Evolutionary conservation across 2,329 filamentous ascomycete genomes (phyloP), one percentile per base, ranked within the genome.

Genomic region (Fusarium sp.): DNA sequence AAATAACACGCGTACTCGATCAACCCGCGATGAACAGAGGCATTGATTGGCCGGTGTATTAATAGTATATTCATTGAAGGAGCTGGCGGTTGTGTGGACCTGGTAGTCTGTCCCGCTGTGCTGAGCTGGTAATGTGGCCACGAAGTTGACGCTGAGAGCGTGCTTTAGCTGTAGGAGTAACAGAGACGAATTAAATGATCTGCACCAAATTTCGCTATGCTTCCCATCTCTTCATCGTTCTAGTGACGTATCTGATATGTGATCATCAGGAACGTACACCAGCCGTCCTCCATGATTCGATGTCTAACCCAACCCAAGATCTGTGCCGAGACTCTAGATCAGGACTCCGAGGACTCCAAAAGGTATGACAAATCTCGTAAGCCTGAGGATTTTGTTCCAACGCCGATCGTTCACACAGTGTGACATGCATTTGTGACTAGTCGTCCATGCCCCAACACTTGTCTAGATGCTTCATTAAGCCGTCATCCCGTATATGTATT

Each of bases 91-190:
- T 18, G 10, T 36, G 13, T 16, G 28, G 52, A 40, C 50, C 43
- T 23, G 52, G 8, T 23, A 37, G 36, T 39, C 36, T 46, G 31
- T 39, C 27, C 15, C 51, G 48, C 39, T 47, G 36, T 43, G 36
- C n/a, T 27, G n/a, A 34, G 47, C 50, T 51, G 51, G 56, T 48
- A 58, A 41, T 57, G 53, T 62, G 37, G 30, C 46, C 30, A 50
- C 6, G 36, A 41, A 62, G 34, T 55, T 47, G 40, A 68, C 13
- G 65, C 47, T 52, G n/a, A 70, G 69, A 65, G 48, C 44, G 40
- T 62, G 15, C 46, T 43, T 23, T 37, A 54, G 54, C 43, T 66
- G 60, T 68, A 57, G 60, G 54, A 68, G 56, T 64, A 68, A 18
- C 12, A 56, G 18, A 43, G 55, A 54, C 37, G 43, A 30, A 61